Evolutionary conservation across 352 stramenopile genomes (phyloP).

Genomic region (Globisporangium yorkense): DNA sequence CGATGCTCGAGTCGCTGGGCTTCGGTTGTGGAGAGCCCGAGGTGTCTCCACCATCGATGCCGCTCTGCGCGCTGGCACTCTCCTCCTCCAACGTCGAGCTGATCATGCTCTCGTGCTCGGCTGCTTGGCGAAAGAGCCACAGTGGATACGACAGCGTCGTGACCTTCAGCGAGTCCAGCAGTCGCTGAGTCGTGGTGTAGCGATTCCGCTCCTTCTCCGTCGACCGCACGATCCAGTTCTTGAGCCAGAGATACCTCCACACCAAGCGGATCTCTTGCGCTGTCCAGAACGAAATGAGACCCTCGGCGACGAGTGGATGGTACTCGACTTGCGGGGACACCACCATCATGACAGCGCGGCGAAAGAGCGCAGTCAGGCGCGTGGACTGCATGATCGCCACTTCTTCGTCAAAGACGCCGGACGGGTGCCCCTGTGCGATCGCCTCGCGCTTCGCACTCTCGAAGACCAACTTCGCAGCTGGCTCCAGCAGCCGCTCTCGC

Average conservation of each 20-base stretch:
- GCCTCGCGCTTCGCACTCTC: conserved; percentile 56
- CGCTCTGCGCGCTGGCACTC: neutral
- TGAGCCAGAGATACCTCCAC: conserved; percentile 82
- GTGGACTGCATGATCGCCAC: conserved; percentile 41
- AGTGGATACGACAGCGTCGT: conserved; percentile 65
- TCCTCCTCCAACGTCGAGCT: conserved; percentile 60
- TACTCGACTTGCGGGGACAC: conserved; percentile 67
- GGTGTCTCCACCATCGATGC: neutral
- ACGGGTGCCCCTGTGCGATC: conserved; percentile 30
- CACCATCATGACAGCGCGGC: conserved; percentile 77
- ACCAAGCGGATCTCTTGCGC: conserved; percentile 68
- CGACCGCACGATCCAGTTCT: conserved; percentile 80
- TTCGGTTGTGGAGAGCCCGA: neutral
- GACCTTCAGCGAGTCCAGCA: conserved; percentile 69
- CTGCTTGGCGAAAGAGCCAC: conserved; percentile 63
- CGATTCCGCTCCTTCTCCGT: conserved; percentile 52
- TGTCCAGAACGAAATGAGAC: conserved; percentile 78
- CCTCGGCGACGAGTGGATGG: conserved; percentile 70
- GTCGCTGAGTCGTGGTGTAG: conserved; percentile 53
- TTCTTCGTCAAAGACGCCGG: conserved; percentile 64
- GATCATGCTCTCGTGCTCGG: conserved; percentile 68
- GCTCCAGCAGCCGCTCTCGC: conserved; percentile 63
- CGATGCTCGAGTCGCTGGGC: neutral
- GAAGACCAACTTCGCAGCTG: conserved; percentile 42
- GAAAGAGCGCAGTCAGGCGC: conserved; percentile 68